These are phyloP conservation scores for Letharia columbiana DNA, from an alignment of 495 filamentous ascomycete genomes.

Conservation along the genomic window DNA sequence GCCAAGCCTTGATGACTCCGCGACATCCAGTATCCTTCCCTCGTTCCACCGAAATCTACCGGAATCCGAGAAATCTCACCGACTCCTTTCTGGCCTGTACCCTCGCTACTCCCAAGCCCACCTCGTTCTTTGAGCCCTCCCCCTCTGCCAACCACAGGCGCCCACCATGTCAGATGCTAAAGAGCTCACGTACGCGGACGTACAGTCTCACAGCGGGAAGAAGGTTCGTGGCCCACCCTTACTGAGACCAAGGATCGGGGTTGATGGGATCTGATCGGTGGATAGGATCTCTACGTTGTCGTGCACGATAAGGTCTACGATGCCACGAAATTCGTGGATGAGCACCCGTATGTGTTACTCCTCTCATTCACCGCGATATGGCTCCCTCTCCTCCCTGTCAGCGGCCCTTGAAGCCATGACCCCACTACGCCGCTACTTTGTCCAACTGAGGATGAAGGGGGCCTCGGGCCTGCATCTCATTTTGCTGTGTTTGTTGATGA, in stretches of 20 bases:
- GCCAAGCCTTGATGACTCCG: conserved; percentile 10
- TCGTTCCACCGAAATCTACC: neutral
- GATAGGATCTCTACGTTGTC: conserved; percentile 70
- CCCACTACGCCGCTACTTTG: neutral
- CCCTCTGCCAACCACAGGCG: neutral
- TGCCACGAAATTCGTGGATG: conserved; percentile 78
- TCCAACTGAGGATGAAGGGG: neutral
- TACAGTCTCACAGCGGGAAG: conserved; percentile 84
- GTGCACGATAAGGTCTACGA: conserved; percentile 98
- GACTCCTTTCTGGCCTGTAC: neutral
- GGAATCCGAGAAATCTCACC: neutral
- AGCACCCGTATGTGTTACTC: conserved; percentile 84
- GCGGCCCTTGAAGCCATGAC: neutral
- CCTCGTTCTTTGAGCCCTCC: neutral
- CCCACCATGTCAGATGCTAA: conserved; percentile 56
- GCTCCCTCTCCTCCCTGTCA: neutral
- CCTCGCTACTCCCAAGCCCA: neutral
- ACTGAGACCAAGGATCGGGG: neutral
- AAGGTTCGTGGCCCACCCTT: conserved; percentile 38
- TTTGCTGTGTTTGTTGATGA: neutral
- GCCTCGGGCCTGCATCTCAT: neutral
- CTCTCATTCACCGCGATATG: neutral
- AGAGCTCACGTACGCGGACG: conserved; percentile 75
- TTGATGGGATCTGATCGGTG: neutral
- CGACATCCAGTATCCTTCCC: conserved; percentile 5